Evolutionary conservation across 1,139 yeast genomes (phyloP), one percentile per base, ranked within the genome.

Genomic region (Saccharomyces hybrid): DNA sequence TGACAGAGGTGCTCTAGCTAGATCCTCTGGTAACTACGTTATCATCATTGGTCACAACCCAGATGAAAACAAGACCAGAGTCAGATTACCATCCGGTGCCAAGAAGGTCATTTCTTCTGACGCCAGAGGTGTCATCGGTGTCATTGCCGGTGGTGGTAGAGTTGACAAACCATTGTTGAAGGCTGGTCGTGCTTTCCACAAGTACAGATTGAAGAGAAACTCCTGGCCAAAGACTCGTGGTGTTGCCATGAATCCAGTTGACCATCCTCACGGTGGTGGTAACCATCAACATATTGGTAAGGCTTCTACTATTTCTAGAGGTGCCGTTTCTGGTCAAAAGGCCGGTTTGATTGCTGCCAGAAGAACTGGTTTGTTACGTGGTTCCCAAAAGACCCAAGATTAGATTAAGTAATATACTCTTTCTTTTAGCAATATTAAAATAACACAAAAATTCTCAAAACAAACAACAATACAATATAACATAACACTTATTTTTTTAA

Each of bases 291-390:
- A 20, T 20, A 20, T 20, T 20, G 23, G 23, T 20, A 20, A 20
- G 23, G 23, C 23, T 20, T 20, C 23, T 20, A 20, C 23, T 20
- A 20, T 20, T 20, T 20, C 23, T 20, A 20, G 23, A 20, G 23
- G 23, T 20, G 23, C 23, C 23, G 23, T 20, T 20, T 20, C 23
- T 20, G 23, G 23, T 20, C 23, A 20, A 20, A 20, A 20, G 23
- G 23, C 96, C 78, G 99, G 99, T 93, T 90, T 93, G 77, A 93
- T 93, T 77, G 99, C 99, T 75, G 99, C 99, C 78, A 91, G 99
- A 89, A 90, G 99, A 88, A 93, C 99, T 74, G 98, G 99, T 93
- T 88, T 95, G 80, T 87, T 95, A 80, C 91, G 99, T 83, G 99
- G 99, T 50, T 50, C 52, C 47, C 52, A 50, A 50, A 50, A 50